phyloP scores from a whole-genome alignment of 371 early-diverging fungal species.

The Zopfochytrium polystomum region DNA sequence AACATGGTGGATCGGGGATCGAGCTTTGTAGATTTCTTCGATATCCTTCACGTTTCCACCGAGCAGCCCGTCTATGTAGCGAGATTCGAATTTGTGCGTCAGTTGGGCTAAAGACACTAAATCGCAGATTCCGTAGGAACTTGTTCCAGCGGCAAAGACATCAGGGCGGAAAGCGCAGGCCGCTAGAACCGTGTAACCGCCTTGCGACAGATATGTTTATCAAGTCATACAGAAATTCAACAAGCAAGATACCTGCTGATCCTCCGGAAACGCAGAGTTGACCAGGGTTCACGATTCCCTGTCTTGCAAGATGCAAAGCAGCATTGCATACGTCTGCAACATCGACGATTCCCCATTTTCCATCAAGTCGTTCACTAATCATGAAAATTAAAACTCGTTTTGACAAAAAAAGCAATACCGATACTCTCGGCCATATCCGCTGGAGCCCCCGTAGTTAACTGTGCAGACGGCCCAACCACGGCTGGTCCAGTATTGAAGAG shows the following conservation, averaged over 20 bases:
- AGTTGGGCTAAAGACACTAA: constrained; percentile 62
- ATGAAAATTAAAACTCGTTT: constrained; percentile 3
- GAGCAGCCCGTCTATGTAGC: constrained; percentile 57
- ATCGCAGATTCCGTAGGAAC: constrained; percentile 68
- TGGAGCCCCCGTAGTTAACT: constrained; percentile 76
- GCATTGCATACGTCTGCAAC: constrained; percentile 74
- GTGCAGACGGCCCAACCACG: constrained; percentile 72
- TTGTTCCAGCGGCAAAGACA: constrained; percentile 71
- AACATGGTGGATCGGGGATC: constrained; percentile 18
- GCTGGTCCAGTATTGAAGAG: constrained; percentile 71
- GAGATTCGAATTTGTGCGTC: constrained; percentile 76
- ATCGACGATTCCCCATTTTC: constrained; percentile 70
- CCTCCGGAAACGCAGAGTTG: constrained; percentile 66
- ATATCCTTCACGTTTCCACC: constrained; percentile 62
- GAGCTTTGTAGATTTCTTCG: constrained; percentile 44
- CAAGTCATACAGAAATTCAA: not conserved
- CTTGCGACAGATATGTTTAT: not conserved
- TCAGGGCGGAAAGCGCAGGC: constrained; percentile 62
- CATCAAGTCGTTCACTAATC: constrained; percentile 61
- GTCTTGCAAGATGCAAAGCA: constrained; percentile 59
- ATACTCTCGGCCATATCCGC: constrained; percentile 70
- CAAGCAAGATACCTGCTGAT: constrained; percentile 53
- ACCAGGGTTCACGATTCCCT: constrained; percentile 58
- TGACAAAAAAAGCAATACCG: not conserved
- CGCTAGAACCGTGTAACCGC: constrained; percentile 66